Conservation (phyloP, 805 yeast species). For the Candida pini region DNA sequence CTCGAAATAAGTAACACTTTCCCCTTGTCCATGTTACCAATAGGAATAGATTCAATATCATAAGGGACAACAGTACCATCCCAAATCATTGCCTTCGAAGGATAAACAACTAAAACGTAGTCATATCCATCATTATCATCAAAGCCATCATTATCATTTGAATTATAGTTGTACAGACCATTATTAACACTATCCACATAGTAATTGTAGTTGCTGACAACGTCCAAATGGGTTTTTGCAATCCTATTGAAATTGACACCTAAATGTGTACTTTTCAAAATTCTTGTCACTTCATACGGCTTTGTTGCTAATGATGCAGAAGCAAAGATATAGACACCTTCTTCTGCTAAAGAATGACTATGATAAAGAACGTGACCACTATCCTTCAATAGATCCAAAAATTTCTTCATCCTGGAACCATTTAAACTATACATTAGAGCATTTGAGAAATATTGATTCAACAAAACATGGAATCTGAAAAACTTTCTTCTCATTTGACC, state of each 20-base stretch:
- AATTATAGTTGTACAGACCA: conserved; percentile 3
- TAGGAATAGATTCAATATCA: conserved; percentile 39
- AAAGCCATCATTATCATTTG: conserved; percentile 8
- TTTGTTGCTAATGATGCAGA: conserved; percentile 46
- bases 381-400: conserved; percentile 54
- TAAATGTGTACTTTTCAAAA: conserved; percentile 41
- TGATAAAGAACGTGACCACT: conserved; percentile 75
- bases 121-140: conserved; percentile 31
- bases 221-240: conserved; percentile 28
- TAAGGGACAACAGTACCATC: conserved; percentile 69
- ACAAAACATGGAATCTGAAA: conserved; percentile 64
- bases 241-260: conserved; percentile 43
- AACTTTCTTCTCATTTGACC: conserved; percentile 78
- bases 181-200: conserved; percentile 11
- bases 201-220: conserved; percentile 23
- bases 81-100: conserved; percentile 86
- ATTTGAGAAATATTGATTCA: conserved; percentile 69
- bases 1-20: conserved; percentile 62
- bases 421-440: conserved; percentile 56
- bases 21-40: conserved; percentile 60
- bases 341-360: conserved; percentile 55
- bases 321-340: conserved; percentile 78
- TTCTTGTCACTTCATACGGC: conserved; percentile 38
- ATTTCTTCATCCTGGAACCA: conserved; percentile 40
- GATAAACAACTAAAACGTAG: conserved; percentile 67